Conservation (phyloP, 176 grass and related monocot species). For the Lolium multiflorum region DNA sequence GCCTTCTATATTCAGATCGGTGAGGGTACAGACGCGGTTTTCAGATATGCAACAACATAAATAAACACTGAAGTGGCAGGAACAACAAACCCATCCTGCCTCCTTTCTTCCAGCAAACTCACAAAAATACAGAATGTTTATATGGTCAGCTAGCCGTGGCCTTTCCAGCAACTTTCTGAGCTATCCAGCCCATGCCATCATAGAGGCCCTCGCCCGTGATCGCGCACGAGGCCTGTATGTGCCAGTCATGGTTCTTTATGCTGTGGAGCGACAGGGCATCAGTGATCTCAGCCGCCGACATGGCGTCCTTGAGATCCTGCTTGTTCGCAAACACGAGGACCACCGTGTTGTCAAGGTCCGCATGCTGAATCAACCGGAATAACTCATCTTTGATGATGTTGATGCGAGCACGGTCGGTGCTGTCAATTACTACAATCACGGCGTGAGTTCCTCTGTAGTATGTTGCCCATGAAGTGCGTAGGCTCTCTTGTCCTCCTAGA, state of each 20-base stretch:
- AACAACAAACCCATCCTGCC: slow-evolving; percentile 47
- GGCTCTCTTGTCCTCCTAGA: slow-evolving; percentile 92
- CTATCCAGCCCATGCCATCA: slow-evolving; percentile 90
- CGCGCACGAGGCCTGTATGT: slow-evolving; percentile 90
- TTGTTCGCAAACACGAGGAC: slow-evolving; percentile 94
- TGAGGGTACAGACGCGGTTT: slow-evolving; percentile 26
- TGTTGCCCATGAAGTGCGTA: slow-evolving; percentile 88
- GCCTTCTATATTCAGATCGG: slow-evolving; percentile 52
- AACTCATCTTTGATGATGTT: slow-evolving; percentile 91
- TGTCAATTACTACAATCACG: slow-evolving; percentile 88
- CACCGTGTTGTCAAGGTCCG: slow-evolving; percentile 64
- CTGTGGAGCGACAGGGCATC: slow-evolving; percentile 94
- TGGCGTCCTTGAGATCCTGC: slow-evolving; percentile 95
- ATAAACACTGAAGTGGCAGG: slow-evolving; percentile 31
- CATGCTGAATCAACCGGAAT: slow-evolving; percentile 78
- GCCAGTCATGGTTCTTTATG: slow-evolving; percentile 96
- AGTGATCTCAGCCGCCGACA: slow-evolving; percentile 89
- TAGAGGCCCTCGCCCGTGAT: slow-evolving; percentile 87
- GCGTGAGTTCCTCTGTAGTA: slow-evolving; percentile 88
- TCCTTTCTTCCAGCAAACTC: slow-evolving; percentile 41
- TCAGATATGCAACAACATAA: slow-evolving; percentile 36
- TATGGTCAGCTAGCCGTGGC: slow-evolving; percentile 42
- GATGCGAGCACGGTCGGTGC: slow-evolving; percentile 84
- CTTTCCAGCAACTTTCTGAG: slow-evolving; percentile 81
- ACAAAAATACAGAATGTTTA: background rate